Base-by-base conservation (phyloP, 2,329 filamentous ascomycete species). In the Botrytis squamosa region DNA sequence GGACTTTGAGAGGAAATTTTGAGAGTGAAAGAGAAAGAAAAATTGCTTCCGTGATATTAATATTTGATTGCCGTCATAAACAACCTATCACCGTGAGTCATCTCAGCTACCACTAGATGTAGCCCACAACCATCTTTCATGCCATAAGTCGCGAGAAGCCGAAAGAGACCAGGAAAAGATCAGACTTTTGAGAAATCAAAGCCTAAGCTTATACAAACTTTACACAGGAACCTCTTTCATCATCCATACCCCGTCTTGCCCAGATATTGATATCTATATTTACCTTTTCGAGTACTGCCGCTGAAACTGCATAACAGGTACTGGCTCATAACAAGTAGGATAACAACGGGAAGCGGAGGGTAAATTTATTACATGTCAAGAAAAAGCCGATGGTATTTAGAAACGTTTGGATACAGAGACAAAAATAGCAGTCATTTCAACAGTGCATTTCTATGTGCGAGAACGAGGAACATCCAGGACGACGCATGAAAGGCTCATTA, bases 231-330 rank as follows among this genome's bases (percentile, higher is more conserved):
- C 12, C 49, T 14, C 49, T 52, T n/a, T 14, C 49, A 52, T 25
- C 0, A 14, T 52, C 1, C 10, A n/a, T 6, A 52, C 25, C 49
- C 14, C n/a, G 4, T 4, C 49, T n/a, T n/a, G 25, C 49, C 10
- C 25, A n/a, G 4, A n/a, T 52, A 12, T 14, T 52, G 25, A n/a
- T 14, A 8, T 20, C 49, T 52, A n/a, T 14, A 52, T 14, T n/a
- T n/a, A n/a, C 49, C 25, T 14, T n/a, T 52, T 1, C 14, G 4
- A n/a, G 49, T 52, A 52, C 25, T n/a, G 12, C 12, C 25, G 4
- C 49, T 25, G 25, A n/a, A 52, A 9, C 6, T n/a, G 5, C 25
- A n/a, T 6, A n/a, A 10, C n/a, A 16, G 1, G 0, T n/a, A 14
- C 49, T 52, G 25, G 25, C 49, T 6, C 25, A 52, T n/a, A n/a